Percentiles rank a stretch among this genome's conserved stretches.
Evolutionary conservation across 2,329 filamentous ascomycete genomes (phyloP).

Genomic region (Leptographium wingfieldii): DNA sequence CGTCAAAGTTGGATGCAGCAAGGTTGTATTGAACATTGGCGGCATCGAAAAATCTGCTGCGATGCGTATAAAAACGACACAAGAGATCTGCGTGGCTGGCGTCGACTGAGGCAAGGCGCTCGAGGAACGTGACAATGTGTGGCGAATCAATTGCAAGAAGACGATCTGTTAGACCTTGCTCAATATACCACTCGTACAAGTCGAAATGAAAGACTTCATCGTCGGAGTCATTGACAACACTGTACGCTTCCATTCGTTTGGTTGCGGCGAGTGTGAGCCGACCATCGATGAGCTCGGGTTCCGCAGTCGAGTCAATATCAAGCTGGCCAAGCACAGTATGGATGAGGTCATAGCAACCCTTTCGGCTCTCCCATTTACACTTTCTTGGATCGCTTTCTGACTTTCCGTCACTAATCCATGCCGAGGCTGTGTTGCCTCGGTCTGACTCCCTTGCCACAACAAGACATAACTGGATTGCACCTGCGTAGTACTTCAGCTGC

Average conservation of each 20-base stretch:
- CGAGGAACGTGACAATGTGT: conserved; percentile 76
- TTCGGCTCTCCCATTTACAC: conserved; percentile 55
- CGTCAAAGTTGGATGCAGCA: conserved; percentile 66
- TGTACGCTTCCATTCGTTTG: conserved; percentile 77
- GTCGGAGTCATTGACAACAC: conserved; percentile 73
- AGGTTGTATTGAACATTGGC: conserved; percentile 76
- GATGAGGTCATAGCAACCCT: conserved; percentile 75
- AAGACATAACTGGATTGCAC: conserved; percentile 78
- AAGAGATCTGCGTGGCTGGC: conserved; percentile 76
- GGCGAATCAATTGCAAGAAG: conserved; percentile 74
- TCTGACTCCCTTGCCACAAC: conserved; percentile 75
- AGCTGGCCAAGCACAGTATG: conserved; percentile 69
- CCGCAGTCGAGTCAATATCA: conserved; percentile 54
- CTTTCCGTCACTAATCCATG: conserved; percentile 77
- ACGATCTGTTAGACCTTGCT: conserved; percentile 71
- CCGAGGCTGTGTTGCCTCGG: conserved; percentile 70
- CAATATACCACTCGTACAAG: conserved; percentile 96
- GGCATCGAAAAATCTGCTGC: conserved; percentile 72
- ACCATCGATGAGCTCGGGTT: conserved; percentile 67
- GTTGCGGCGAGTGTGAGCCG: conserved; percentile 62
- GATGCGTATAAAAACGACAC: conserved; percentile 83
- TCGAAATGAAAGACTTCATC: conserved; percentile 94
- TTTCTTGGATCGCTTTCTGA: conserved; percentile 59
- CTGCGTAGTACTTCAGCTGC: conserved; percentile 76
- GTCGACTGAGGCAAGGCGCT: conserved; percentile 59